These are phyloP conservation scores for Microdochium bolleyi DNA, from an alignment of 2,329 filamentous ascomycete genomes.

Conservation along the genomic window DNA sequence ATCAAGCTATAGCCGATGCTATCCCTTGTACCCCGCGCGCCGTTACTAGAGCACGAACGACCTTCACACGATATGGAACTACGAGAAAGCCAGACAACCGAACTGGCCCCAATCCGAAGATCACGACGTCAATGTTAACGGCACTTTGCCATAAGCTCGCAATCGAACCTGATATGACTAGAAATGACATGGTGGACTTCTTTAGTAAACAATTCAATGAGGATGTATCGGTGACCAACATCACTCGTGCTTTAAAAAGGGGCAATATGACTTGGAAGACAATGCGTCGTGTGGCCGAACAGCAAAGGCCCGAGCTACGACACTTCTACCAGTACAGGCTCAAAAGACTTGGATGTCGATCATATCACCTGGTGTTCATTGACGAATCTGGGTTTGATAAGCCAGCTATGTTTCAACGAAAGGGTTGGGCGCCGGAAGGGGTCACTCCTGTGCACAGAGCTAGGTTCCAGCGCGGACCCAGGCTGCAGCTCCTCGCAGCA, in stretches of 20 bases:
- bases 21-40: neutral
- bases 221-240: slow-evolving; percentile 3
- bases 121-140: no score
- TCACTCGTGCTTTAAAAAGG: slow-evolving; percentile 1
- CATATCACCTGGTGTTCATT: slow-evolving; percentile 2
- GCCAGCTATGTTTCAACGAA: slow-evolving; percentile 2
- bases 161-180: slow-evolving; percentile 1
- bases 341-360: slow-evolving; percentile 2
- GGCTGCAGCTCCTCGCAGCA: slow-evolving; percentile 1
- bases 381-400: slow-evolving; percentile 2
- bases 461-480: slow-evolving; percentile 1
- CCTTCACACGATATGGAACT: neutral
- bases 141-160: no score
- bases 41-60: slow-evolving; percentile 1
- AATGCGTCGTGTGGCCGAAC: slow-evolving; percentile 3
- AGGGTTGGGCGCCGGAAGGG: slow-evolving; percentile 1
- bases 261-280: slow-evolving; percentile 1
- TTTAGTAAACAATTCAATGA: slow-evolving; percentile 1
- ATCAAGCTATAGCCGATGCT: neutral
- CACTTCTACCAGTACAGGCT: slow-evolving; percentile 5
- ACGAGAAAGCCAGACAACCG: no score
- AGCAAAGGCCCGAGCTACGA: slow-evolving; percentile 3
- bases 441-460: slow-evolving; percentile 2
- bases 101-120: no score
- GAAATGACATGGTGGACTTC: slow-evolving; percentile 2